Base-by-base conservation (phyloP, 352 stramenopile genomes). In the Phytophthora capsici region DNA sequence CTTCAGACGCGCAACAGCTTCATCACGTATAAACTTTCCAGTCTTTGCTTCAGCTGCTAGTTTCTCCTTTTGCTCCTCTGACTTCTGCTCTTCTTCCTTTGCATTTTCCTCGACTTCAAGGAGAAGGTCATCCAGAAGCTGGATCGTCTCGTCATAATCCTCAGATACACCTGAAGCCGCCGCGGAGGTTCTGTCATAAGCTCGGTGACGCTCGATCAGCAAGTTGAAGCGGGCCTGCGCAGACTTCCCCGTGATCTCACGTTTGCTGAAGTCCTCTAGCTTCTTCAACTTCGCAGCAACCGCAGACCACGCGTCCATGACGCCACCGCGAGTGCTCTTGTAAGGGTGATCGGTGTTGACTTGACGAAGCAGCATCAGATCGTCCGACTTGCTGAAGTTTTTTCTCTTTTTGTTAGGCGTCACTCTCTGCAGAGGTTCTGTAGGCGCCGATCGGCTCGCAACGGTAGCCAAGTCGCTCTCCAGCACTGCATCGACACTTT, bases 211-310 rank as follows among this genome's bases (percentile, higher is more conserved):
- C 4, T 64, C 45, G 1, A 57, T 37, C 6, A 57, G 37, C 10
- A 56, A n/a, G 22, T 57, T 64, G 34, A 64, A 64, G 0, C 48
- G 34, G 10, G 45, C 56, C 19, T 64, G 56, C 6, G 45, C 56
- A 2, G 57, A 56, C 47, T 58, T 65, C 2, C 26, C 48, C 26
- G 47, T 57, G 10, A 65, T 38, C 12, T 50, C 44, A 23, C 38
- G 22, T 47, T 65, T 57, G 37, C n/a, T 14, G 19, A 65, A 64
- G n/a, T 13, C 56, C 5, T 57, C 56, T 1, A 54, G 45, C 6
- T 3, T 22, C 9, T 49, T 54, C 14, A 64, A 36, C 23, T 47
- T 41, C 10, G 14, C 12, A 6, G 36, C 36, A 6, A 14, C 17
- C 14, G 36, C 8, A 7, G 23, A 10, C 45, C 56, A 63, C 12